Evolutionary conservation across 2,329 filamentous ascomycete genomes (phyloP).

Genomic region (Cordyceps sp.): DNA sequence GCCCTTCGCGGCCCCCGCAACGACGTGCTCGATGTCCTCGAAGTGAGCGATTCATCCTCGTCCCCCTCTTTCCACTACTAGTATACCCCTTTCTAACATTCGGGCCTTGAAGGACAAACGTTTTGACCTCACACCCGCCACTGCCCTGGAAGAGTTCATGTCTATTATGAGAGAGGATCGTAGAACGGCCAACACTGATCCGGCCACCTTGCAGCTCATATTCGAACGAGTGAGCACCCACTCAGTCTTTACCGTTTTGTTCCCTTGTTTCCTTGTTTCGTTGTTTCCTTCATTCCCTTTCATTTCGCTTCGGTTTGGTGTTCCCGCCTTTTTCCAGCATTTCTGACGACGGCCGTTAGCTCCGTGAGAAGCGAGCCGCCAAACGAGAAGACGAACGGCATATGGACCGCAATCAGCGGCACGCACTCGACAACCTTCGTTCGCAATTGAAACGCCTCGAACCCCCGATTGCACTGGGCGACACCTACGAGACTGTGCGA

Average conservation of each 20-base stretch:
- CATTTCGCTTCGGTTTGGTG: too few species aligned
- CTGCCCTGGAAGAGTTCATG: constrained; percentile 77
- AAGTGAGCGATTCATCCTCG: constrained; percentile 40
- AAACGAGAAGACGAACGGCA: constrained; percentile 75
- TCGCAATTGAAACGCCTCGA: constrained; percentile 80
- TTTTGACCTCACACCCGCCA: constrained; percentile 77
- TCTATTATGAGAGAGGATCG: constrained; percentile 69
- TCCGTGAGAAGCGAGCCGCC: constrained; percentile 73
- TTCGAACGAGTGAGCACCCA: constrained; percentile 56
- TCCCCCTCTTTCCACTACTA: background rate
- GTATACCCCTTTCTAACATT: constrained; percentile 2
- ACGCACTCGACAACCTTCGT: constrained; percentile 69
- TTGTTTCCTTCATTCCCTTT: too few species aligned
- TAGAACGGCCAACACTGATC: constrained; percentile 74
- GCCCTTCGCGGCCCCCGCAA: constrained; percentile 68
- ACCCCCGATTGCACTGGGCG: constrained; percentile 58
- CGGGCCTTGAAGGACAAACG: constrained; percentile 52
- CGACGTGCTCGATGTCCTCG: constrained; percentile 72
- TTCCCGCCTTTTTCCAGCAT: too few species aligned
- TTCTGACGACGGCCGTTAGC: constrained; percentile 19
- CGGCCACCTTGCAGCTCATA: constrained; percentile 62
- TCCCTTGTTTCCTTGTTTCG: too few species aligned
- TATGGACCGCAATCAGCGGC: constrained; percentile 70
- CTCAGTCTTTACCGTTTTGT: background rate
- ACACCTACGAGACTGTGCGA: constrained; percentile 81